A percentile compares a stretch with the other conserved stretches of the same genome.
phyloP scores from a whole-genome alignment of 495 filamentous ascomycete species.

The Trichoderma asperelloides region DNA sequence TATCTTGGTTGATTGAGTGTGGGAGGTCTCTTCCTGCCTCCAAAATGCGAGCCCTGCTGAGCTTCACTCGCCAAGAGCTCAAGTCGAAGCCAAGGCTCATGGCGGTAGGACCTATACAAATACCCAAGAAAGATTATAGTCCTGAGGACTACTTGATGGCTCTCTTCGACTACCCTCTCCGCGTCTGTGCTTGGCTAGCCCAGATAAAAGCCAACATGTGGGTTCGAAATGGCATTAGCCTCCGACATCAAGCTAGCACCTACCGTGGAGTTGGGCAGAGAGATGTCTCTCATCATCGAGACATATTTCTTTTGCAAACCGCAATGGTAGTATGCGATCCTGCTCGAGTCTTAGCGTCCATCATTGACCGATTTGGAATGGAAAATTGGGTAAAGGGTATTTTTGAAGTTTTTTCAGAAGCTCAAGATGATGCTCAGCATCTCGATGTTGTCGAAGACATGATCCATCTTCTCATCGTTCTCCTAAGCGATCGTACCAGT shows the following conservation, averaged over 20 bases:
- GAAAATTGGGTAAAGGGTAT: conserved; percentile 79
- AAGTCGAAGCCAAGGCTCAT: conserved; percentile 46
- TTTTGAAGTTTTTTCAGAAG: conserved; percentile 54
- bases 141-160: conserved; percentile 76
- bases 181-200: conserved; percentile 90
- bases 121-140: conserved; percentile 38
- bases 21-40: conserved; percentile 65
- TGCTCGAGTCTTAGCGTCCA: conserved; percentile 74
- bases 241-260: conserved; percentile 87
- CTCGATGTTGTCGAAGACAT: conserved; percentile 94
- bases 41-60: conserved; percentile 55
- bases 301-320: conserved; percentile 89
- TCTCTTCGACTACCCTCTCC: conserved; percentile 84
- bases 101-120: conserved; percentile 34
- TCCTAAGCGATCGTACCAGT: conserved; percentile 78
- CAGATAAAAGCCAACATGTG: conserved; percentile 98
- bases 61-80: conserved; percentile 52
- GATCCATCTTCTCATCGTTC: conserved; percentile 82
- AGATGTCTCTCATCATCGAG: conserved; percentile 86
- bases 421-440: conserved; percentile 75
- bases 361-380: conserved; percentile 86
- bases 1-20: conserved; percentile 95
- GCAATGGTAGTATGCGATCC: conserved; percentile 82
- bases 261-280: conserved; percentile 80
- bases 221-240: conserved; percentile 93